These are phyloP conservation scores for Sporisorium sorghi DNA, from an alignment of 1,284 basidiomycete genomes.

Conservation along the genomic window DNA sequence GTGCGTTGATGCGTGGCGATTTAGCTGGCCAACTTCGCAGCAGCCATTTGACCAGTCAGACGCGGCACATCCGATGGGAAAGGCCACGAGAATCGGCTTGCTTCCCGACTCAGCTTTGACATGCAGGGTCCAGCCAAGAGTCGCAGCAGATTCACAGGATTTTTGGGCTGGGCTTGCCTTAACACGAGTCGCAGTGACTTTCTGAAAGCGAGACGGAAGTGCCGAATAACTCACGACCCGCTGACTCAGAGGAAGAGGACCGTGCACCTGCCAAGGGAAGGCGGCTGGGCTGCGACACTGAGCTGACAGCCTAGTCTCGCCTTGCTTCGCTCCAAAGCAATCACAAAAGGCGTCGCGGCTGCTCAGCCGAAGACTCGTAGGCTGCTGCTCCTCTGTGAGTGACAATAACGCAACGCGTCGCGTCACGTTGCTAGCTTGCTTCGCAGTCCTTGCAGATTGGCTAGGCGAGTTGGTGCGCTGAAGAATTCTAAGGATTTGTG, in stretches of 20 bases:
- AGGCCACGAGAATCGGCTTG: constrained; percentile 1
- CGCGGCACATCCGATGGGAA: constrained; percentile 3
- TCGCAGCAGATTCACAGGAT: background rate
- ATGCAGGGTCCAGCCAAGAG: constrained; percentile 9
- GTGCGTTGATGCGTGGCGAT: constrained; percentile 22
- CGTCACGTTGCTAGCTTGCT: background rate
- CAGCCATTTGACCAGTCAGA: constrained; percentile 3
- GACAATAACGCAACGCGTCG: no score
- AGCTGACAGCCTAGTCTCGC: background rate
- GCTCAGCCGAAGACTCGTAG: background rate
- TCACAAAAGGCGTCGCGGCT: background rate
- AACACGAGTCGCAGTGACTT: background rate
- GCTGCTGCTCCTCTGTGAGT: no score
- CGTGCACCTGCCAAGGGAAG: background rate
- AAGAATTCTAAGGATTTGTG: constrained; percentile 6
- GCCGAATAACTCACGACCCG: background rate
- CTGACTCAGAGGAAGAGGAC: constrained; percentile 1
- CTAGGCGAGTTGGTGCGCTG: no score
- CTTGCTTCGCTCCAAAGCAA: background rate
- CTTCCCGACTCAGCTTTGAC: background rate
- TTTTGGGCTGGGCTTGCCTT: background rate
- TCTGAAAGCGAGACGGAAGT: background rate
- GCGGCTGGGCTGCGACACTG: background rate
- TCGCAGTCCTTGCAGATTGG: no score
- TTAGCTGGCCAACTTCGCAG: no score